phyloP scores from a whole-genome alignment of 2,329 filamentous ascomycete species.

The Aspergillus fructus region DNA sequence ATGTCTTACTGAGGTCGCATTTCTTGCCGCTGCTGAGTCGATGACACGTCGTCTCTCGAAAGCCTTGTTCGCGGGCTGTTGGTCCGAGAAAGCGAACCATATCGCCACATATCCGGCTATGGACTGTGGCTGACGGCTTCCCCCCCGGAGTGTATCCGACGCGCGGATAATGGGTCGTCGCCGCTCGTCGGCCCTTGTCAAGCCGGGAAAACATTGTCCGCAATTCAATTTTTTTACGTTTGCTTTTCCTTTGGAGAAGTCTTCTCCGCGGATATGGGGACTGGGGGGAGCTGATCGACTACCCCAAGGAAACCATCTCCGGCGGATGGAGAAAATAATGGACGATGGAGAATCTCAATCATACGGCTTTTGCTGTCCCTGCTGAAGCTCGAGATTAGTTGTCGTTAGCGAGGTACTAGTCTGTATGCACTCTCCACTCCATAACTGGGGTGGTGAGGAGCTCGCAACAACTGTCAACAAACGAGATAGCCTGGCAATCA shows the following conservation, averaged over 20 bases:
- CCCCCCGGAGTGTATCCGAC: conserved; percentile 2
- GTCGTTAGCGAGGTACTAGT: conserved; percentile 11
- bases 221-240: background rate
- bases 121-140: background rate
- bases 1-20: background rate
- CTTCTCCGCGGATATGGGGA: background rate
- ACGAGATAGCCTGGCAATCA: background rate
- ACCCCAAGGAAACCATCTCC: background rate
- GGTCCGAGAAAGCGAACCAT: conserved; percentile 1
- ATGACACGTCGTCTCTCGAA: conserved; percentile 23
- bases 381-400: conserved; percentile 1
- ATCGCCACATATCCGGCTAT: background rate
- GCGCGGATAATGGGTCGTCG: background rate
- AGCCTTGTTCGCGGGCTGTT: background rate
- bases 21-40: background rate
- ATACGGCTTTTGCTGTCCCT: background rate
- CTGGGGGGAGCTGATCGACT: background rate
- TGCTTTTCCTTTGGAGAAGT: background rate
- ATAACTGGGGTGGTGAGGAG: background rate
- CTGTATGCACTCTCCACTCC: background rate
- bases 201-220: conserved; percentile 1
- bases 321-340: background rate
- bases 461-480: background rate
- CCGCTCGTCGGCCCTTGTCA: background rate
- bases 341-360: too few species aligned